Conservation (phyloP, 345 rosid genomes). For the Hevea brasiliensis region DNA sequence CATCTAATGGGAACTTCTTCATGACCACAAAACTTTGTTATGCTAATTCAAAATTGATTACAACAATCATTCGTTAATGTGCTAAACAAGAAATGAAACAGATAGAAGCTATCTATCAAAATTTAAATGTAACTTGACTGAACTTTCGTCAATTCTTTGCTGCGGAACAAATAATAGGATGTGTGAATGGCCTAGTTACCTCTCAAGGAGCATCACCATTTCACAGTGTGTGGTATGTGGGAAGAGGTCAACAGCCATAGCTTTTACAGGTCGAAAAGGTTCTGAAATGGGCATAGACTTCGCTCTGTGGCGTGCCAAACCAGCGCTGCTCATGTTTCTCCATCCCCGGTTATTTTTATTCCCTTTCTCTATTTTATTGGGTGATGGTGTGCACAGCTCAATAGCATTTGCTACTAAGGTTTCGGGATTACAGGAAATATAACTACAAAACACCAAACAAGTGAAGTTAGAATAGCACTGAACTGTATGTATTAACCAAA, state of each 20-base stretch:
- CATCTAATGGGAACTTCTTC: neutral
- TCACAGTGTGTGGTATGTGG: conserved; percentile 93
- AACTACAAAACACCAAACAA: conserved; percentile 41
- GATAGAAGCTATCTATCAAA: conserved; percentile 8
- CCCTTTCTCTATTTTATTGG: conserved; percentile 60
- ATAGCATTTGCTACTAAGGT: conserved; percentile 87
- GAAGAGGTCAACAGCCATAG: conserved; percentile 96
- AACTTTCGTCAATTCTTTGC: neutral
- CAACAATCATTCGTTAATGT: neutral
- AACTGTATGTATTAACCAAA: no score
- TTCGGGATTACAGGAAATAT: conserved; percentile 97
- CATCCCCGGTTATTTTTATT: conserved; percentile 56
- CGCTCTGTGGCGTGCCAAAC: conserved; percentile 79
- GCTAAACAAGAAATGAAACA: conserved; percentile 1
- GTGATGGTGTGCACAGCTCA: conserved; percentile 88
- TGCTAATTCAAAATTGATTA: neutral
- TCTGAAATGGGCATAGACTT: conserved; percentile 90
- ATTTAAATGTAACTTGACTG: neutral
- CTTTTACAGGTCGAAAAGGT: conserved; percentile 86
- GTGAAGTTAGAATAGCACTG: neutral
- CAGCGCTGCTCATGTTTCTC: conserved; percentile 77
- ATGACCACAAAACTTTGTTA: neutral
- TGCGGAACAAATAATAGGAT: neutral
- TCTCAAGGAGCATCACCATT: conserved; percentile 91
- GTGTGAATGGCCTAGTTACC: conserved; percentile 30